Evolutionary conservation across 495 filamentous ascomycete species (phyloP), one percentile per base, ranked within the genome.

Genomic region (Hypoxylon intermedium): DNA sequence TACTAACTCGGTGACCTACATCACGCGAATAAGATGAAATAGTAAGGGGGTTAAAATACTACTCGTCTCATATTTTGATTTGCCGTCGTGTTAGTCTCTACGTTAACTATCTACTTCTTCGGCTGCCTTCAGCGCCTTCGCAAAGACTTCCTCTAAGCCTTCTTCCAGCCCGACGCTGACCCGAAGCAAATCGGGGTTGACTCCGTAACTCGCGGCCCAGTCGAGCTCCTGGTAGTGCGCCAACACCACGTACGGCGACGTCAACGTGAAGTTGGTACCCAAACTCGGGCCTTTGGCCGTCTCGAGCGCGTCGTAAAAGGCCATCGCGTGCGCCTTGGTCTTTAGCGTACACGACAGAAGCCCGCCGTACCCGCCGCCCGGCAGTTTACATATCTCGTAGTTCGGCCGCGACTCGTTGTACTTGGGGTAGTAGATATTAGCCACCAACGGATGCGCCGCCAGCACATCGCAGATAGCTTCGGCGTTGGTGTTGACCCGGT

Each of bases 221-320:
- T 95, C 90, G 11, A 97, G 72, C 79, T 98, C 95, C 50, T 83
- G 77, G 58, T 94, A 98, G 71, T 98, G 95, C 18, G 95, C 95
- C 20, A 98, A 75, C 12, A 98, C 74, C 23, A 93, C 91, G 64
- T 96, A 98, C 6, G 95, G 94, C 30, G 86, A 95, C 15, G 73
- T 87, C 42, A 99, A 77, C 0, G 94, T 98, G 72, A 99, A 98
- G 67, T 98, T 98, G 0, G 95, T 98, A 0, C 94, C 94, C 18
- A 98, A 80, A 69, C 93, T 97, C 0, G 94, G 94, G 0, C 94
- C 94, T 73, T 98, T 98, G 26, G 88, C 84, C 0, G 92, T 92
- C 61, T 96, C 88, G 6, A 98, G 73, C 13, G 83, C 81, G 71
- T 98, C 92, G 77, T 88, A 96, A 72, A 97, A 97, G 0, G 84